Evolutionary conservation across 495 filamentous ascomycete genomes (phyloP).

Genomic region (Penicillium turbatum): DNA sequence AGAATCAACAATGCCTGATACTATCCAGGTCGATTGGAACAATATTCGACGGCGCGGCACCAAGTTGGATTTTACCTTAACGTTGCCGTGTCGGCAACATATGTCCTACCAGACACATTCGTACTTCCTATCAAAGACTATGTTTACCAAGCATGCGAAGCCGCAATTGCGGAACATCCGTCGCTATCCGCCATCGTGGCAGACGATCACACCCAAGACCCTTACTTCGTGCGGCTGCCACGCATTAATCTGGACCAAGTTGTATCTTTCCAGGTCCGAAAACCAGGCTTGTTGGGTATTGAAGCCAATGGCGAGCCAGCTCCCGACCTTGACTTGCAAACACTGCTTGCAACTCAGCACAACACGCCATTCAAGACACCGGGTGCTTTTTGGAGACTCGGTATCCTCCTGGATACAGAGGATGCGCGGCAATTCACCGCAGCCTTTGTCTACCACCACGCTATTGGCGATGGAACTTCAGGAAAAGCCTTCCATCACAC

Average conservation of each 20-base stretch:
- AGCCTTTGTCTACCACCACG: slow-evolving; percentile 38
- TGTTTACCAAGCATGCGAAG: slow-evolving; percentile 35
- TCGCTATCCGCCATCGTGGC: slow-evolving; percentile 41
- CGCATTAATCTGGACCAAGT: slow-evolving; percentile 35
- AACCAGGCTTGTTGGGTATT: slow-evolving; percentile 6
- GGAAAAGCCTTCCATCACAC: slow-evolving; percentile 35
- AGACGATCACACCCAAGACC: slow-evolving; percentile 35
- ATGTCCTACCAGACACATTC: slow-evolving; percentile 28
- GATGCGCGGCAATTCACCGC: slow-evolving; percentile 29
- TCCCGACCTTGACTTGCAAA: slow-evolving; percentile 32
- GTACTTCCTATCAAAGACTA: slow-evolving; percentile 29
- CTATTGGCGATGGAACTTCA: slow-evolving; percentile 31
- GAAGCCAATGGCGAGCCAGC: slow-evolving; percentile 18
- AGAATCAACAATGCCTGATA: slow-evolving; percentile 2
- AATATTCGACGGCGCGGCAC: slow-evolving; percentile 41
- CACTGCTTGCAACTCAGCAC: slow-evolving; percentile 35
- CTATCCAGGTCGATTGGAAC: slow-evolving; percentile 37
- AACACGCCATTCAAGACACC: slow-evolving; percentile 29
- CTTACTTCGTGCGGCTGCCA: slow-evolving; percentile 44
- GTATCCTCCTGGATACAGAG: slow-evolving; percentile 24
- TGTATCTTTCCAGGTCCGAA: slow-evolving; percentile 30
- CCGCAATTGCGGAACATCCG: slow-evolving; percentile 39
- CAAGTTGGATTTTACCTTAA: slow-evolving; percentile 44
- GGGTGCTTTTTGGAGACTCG: slow-evolving; percentile 38
- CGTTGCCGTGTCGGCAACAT: slow-evolving; percentile 36